Base-by-base conservation (phyloP, 306 rosid genomes). In the Morella rubra region DNA sequence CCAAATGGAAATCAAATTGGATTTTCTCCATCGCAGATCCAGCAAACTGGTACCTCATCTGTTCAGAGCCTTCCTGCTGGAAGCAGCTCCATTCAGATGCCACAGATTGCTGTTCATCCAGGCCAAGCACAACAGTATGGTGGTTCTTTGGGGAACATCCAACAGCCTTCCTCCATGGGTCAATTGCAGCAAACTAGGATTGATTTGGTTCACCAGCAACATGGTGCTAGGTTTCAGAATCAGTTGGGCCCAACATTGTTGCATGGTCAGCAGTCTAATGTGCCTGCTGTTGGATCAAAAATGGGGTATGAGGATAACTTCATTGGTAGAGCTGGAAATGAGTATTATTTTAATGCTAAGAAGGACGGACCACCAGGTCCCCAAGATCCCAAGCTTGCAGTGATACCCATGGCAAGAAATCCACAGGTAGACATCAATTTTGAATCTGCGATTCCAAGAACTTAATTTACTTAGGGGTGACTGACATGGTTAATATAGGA, bases 351-450 rank as follows among this genome's bases (percentile, higher is more conserved):
- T 61, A 89, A 87, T 67, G 73, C 91, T 82, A 84, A 82, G 78
- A 87, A 90, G 84, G 98, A 91, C 69, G 80, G 79, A 75, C 81
- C 90, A 12, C 37, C 76, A 52, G 89, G 87, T 79, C 85, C 86
- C 69, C 96, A 83, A 82, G 98, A 88, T 76, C 91, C 96, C 24
- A 87, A 87, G 91, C 86, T 89, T 79, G 77, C 96, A 65, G 88
- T 87, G 54, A 81, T 92, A 76, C 89, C 99, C 3, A 71, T 84
- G 73, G 65, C 96, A 5, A 86, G 96, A 78, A 87, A 69, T 81
- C 96, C 83, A 68, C 99, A 88, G 96, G 99, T 96, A 83, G 20
- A 15, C 37, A 6, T 54, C 52, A 64, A 67, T 27, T 55, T 78
- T 71, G 44, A 55, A 72, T 11, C 14, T n/a, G 27, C 27, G 50